Evolutionary conservation across 2,329 filamentous ascomycete genomes (phyloP), one percentile per base, ranked within the genome.

Genomic region (Akanthomyces dipterigenus): DNA sequence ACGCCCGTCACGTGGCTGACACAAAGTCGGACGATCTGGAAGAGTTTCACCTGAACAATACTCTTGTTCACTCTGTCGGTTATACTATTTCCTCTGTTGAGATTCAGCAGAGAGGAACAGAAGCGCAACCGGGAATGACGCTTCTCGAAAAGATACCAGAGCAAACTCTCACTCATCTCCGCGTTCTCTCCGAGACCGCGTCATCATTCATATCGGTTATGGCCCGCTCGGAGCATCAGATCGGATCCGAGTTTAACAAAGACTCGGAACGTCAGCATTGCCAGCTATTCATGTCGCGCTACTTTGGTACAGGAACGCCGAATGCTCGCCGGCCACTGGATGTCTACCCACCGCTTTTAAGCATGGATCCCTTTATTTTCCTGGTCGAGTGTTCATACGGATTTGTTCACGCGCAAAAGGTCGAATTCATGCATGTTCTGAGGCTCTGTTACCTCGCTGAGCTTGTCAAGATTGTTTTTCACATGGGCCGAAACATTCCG

Each of bases 381-480:
- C 77, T 98, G 58, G 86, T 90, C 16, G 90, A 96, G 70, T 88
- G 85, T 67, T 86, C 90, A 1, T 83, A 92, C 56, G 88, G 86
- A 60, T 72, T 96, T 20, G 81, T 84, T 7, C 82, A 88, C 9
- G 82, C 87, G 2, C 82, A 91, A 31, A 79, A 83, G 45, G 81
- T 90, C 43, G 90, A 96, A 60, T 85, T 96, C 46, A 83, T 88
- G 45, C 89, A 96, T 72, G 74, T 98, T 56, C 75, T 98, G 55
- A 87, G 89, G 42, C 78, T 98, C 50, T 97, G 92, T 75, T 97
- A 96, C 70, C 81, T 96, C 60, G 91, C 91, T 3, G 95, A 99
- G 74, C 86, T 99, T 62, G 86, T 96, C 63, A 96, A 96, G 75
- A 87, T 92, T 6, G 82, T 91, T 18, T 81, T 80, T 64, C 79